A percentile compares a stretch with the other conserved stretches of the same genome.
Evolutionary conservation across 2,329 filamentous ascomycete species (phyloP).

Genomic region (Diaporthe helianthi): DNA sequence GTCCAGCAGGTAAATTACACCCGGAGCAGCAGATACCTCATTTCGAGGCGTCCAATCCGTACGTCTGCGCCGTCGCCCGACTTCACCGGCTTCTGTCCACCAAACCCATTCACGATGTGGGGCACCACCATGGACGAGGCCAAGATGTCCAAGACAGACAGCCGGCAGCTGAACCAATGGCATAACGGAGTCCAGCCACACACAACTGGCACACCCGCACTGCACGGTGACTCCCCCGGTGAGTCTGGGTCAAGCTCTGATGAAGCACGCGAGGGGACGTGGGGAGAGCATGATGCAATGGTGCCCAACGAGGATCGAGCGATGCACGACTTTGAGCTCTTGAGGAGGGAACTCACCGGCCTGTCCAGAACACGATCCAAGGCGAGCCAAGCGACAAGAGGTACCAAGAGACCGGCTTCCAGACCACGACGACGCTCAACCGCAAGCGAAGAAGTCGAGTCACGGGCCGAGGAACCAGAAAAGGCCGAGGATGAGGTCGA

Average conservation of each 20-base stretch:
- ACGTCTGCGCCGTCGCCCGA: background rate
- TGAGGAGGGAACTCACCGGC: slow-evolving; percentile 21
- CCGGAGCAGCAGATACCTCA: background rate
- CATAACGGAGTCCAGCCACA: slow-evolving; percentile 17
- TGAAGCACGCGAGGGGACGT: slow-evolving; percentile 19
- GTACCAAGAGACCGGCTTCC: slow-evolving; percentile 7
- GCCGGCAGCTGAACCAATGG: slow-evolving; percentile 29
- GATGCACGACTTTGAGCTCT: slow-evolving; percentile 16
- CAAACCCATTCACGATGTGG: slow-evolving; percentile 26
- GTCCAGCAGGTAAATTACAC: background rate
- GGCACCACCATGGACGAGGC: slow-evolving; percentile 26
- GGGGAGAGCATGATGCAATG: slow-evolving; percentile 31
- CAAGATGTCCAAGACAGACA: slow-evolving; percentile 4
- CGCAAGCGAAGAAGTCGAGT: slow-evolving; percentile 10
- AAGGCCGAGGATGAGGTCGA: slow-evolving; percentile 52
- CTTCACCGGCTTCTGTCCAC: background rate
- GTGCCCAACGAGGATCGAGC: slow-evolving; percentile 24
- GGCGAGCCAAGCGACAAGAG: slow-evolving; percentile 22
- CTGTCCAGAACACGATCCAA: slow-evolving; percentile 19
- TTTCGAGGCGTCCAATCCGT: background rate
- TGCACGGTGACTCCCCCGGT: background rate
- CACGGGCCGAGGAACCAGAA: slow-evolving; percentile 4
- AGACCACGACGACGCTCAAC: background rate
- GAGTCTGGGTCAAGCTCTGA: slow-evolving; percentile 4
- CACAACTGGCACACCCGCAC: background rate